These are phyloP conservation scores for Globisporangium middletonii DNA, from an alignment of 352 stramenopile genomes.

Conservation along the genomic window DNA sequence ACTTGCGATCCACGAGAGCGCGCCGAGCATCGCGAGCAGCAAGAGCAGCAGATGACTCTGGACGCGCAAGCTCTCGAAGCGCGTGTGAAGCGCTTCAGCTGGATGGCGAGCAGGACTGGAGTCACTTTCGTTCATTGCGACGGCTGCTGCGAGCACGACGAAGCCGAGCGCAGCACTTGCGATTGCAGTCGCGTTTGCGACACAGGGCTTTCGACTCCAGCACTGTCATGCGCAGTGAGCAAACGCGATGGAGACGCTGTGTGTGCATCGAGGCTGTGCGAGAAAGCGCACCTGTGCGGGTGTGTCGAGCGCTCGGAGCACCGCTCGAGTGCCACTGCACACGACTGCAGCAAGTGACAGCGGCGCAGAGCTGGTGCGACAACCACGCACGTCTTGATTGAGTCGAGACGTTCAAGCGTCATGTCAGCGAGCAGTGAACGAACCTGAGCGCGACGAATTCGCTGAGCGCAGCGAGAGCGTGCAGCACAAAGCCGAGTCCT, in stretches of 20 bases:
- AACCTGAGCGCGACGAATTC: constrained; percentile 19
- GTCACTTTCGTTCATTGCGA: background rate
- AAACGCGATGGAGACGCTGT: background rate
- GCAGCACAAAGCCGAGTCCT: background rate
- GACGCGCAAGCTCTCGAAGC: constrained; percentile 10
- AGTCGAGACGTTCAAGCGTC: too few relatives aligned
- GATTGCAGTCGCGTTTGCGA: background rate
- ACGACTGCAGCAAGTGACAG: constrained; percentile 16
- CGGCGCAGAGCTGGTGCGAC: constrained; percentile 8
- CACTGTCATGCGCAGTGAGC: background rate
- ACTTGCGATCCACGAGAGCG: constrained; percentile 18
- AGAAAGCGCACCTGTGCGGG: background rate
- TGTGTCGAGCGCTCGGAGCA: constrained; percentile 2
- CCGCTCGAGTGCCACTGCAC: constrained; percentile 4
- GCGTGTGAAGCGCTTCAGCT: constrained; percentile 3
- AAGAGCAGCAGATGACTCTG: constrained; percentile 10
- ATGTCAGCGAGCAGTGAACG: background rate
- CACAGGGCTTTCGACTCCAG: background rate
- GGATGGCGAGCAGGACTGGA: background rate
- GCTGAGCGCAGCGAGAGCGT: background rate
- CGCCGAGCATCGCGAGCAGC: constrained; percentile 15
- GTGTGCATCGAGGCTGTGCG: background rate
- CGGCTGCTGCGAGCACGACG: background rate
- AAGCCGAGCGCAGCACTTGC: constrained; percentile 9
- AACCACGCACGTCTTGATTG: background rate